Base-by-base conservation (phyloP, 1,284 basidiomycete genomes). In the Filobasidium uniguttulatum region DNA sequence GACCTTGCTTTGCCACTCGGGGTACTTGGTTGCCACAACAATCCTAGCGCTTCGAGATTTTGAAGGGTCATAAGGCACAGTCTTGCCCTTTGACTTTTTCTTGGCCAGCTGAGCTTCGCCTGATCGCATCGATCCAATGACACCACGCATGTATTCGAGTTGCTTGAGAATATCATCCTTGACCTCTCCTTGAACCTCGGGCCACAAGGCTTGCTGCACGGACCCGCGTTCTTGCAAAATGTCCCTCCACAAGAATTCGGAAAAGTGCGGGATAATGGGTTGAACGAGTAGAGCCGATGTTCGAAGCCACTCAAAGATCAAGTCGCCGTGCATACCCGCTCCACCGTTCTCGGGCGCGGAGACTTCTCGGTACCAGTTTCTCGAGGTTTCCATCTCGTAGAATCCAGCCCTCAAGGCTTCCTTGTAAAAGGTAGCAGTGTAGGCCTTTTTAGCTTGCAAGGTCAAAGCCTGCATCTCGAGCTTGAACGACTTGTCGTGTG, bases 301-400 rank as follows among this genome's bases (percentile, higher is more conserved):
- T 43, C 81, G 78, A 64, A 98, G 83, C 85, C 86, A 98, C 70
- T 81, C 77, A 56, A 78, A 69, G 46, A 78, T 70, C 48, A 80
- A 72, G 55, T 91, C 74, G 49, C 69, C 82, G 68, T 98, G 93
- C 90, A 97, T 94, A 28, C 89, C 87, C 4, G 58, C 29, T 43
- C 68, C 68, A 46, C 68, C 68, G 49, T 84, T 76, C 46, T 71
- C 68, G 47, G 87, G 81, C 12, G 80, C 76, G 2, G 85, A 90
- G 48, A 94, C 86, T 64, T 93, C 85, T 53, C 91, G 85, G 71
- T 99, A 99, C 82, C 90, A 89, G 68, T 98, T 93, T 46, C 94
- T 83, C 2, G 82, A 77, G 37, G 79, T 83, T 67, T 96, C 89
- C 58, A 94, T 78, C 65, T 97, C 90, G 74, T 93, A 99, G 73